Base-by-base conservation (phyloP, 306 rosid genomes). In the Gillenia trifoliata region DNA sequence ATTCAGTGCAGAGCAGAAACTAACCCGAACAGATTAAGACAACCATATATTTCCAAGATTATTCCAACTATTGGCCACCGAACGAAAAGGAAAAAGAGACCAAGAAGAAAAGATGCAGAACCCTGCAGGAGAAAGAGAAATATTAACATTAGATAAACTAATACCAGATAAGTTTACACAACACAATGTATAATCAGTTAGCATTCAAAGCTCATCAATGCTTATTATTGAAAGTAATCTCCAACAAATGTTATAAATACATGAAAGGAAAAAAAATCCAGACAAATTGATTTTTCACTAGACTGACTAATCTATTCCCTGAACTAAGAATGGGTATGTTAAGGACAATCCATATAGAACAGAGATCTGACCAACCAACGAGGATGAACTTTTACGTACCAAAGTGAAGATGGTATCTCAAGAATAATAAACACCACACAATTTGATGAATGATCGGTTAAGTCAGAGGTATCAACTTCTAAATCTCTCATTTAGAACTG, bases 41-140 rank as follows among this genome's bases (percentile, higher is more conserved):
- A 89, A 30, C 96, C 96, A 66, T 81, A 93, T 80, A 87, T 81
- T 83, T 93, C 94, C 67, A 91, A 73, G 69, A 91, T 68, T 76
- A 93, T 93, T 57, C 98, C 98, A 52, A 91, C 62, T 65, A 93
- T 64, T 55, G 98, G 97, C 91, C 94, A 91, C 85, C 98, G 90
- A 76, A 91, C 94, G 23, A 93, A 91, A 78, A 93, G 86, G 82
- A 93, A 83, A 80, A 93, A 88, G 57, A 93, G 94, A 76, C 98
- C 98, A 3, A 91, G 78, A 85, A 89, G 74, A 92, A 93, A 93
- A 65, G 98, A 82, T 10, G 79, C 6, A 64, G 64, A 25, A 13
- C 45, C 45, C 45, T 40, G 45, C 13, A 40, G 45, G 45, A 31
- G 10, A 61, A 65, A 62, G n/a, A n/a, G n/a, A n/a, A n/a, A n/a